Evolutionary conservation across 192 early-diverging fungal species (phyloP), one percentile per base, ranked within the genome.

Genomic region (Gryganskiella cystojenkinii): DNA sequence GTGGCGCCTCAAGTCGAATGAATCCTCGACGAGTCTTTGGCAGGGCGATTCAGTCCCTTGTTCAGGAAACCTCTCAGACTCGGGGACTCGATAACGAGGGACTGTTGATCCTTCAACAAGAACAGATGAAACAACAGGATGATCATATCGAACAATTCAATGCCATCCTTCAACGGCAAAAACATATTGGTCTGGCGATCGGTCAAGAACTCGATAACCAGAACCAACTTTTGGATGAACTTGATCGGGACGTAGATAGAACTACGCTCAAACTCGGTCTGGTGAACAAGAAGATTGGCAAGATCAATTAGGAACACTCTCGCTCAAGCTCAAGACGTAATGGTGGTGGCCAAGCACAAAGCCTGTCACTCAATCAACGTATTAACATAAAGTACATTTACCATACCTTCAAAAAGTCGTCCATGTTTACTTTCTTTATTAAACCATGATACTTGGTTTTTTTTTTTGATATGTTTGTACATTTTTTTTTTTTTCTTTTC

Each of bases 151-250:
- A 90, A 9, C 85, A 90, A n/a, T 88, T 99, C 35, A 88, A 88
- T 28, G 64, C 85, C 19, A 90, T 96, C 27, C 66, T 99, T 58
- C 81, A 83, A 45, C 85, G 96, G 46, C 97, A 99, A 73, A 88
- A 90, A 64, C 88, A 96, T 65, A 87, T 99, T 80, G 95, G 96
- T 17, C 51, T 89, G 56, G 87, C 92, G 17, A 98, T 99, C 58
- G 90, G 92, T 22, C 75, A 95, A 20, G 97, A 99, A 80, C 83
- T 99, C 34, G 96, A 98, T 54, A 79, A 90, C 67, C 97, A 99
- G 68, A 99, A 94, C 82, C 88, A 92, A 69, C 52, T 98, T 65
- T 71, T 99, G 67, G 90, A 89, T 31, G 95, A 98, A 58, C 68
- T 99, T 10, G 93, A 93, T 64, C 83, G 88, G 47, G 86, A 91